These are phyloP conservation scores for Neofusicoccum sp. DNA, from an alignment of 2,329 filamentous ascomycete species.

Conservation along the genomic window DNA sequence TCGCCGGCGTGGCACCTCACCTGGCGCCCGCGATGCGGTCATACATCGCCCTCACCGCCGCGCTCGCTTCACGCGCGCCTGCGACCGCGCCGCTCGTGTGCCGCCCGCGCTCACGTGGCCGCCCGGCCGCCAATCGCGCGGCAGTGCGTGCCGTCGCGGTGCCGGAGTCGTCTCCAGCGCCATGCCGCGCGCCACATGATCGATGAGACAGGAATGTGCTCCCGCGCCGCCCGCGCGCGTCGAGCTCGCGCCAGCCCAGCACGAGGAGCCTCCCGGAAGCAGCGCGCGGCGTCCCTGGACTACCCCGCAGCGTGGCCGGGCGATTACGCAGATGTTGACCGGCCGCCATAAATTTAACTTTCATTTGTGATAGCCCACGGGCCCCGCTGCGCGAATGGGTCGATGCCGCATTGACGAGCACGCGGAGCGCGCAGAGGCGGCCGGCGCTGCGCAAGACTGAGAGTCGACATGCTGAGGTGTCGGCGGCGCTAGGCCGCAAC, in stretches of 20 bases:
- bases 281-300: not conserved
- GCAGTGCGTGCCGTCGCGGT: not conserved
- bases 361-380: constrained; percentile 7
- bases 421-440: not conserved
- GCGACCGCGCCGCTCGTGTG: not conserved
- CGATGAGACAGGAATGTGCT: constrained; percentile 2
- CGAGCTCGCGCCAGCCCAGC: no score
- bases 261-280: not conserved
- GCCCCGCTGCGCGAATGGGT: not conserved
- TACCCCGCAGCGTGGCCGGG: not conserved
- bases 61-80: not conserved
- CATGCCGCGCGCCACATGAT: no score
- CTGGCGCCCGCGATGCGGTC: not conserved
- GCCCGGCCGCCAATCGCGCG: not conserved
- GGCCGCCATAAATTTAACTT: constrained; percentile 6
- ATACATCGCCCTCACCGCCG: constrained; percentile 9
- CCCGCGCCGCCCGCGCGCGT: no score
- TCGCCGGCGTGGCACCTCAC: no score
- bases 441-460: not conserved
- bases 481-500: not conserved
- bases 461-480: not conserved
- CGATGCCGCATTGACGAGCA: not conserved
- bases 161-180: not conserved
- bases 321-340: not conserved
- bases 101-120: not conserved